Percentiles rank a stretch among this genome's conserved stretches.
Conservation (phyloP, 2,329 filamentous ascomycete species). For the Lasiodiplodia hormozganensis region DNA sequence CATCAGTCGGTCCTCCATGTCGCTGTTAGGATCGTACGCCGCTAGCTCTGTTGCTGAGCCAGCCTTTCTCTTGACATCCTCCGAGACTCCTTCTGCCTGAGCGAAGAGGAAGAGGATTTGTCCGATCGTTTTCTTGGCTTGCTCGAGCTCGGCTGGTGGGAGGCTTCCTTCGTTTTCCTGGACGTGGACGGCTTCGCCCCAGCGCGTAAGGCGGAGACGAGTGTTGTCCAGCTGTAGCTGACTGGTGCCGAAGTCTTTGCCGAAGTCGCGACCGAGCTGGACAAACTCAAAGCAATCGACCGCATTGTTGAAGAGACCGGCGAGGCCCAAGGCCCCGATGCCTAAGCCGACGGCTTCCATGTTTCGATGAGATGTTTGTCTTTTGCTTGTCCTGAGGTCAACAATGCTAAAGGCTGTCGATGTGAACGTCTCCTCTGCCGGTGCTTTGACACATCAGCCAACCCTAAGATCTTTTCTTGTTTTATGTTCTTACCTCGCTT, state of each 20-base stretch:
- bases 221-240: conserved; percentile 1
- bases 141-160: too few relatives aligned
- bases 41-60: neutral
- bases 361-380: neutral
- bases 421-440: too few relatives aligned
- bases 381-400: too few relatives aligned
- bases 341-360: neutral
- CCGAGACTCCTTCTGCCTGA: neutral
- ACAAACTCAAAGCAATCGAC: neutral
- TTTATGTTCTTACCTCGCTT: too few relatives aligned
- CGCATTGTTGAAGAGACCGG: conserved; percentile 12
- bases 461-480: too few relatives aligned
- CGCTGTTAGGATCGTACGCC: neutral
- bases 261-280: conserved; percentile 14
- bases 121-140: neutral
- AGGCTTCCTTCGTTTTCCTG: neutral
- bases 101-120: neutral
- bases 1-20: neutral
- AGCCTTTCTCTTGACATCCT: neutral
- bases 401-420: too few relatives aligned
- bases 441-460: too few relatives aligned
- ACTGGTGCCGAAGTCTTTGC: neutral
- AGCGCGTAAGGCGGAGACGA: neutral
- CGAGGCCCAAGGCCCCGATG: neutral
- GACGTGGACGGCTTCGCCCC: neutral